Base-by-base conservation (phyloP, 805 yeast species). In the Hanseniaspora osmophila region DNA sequence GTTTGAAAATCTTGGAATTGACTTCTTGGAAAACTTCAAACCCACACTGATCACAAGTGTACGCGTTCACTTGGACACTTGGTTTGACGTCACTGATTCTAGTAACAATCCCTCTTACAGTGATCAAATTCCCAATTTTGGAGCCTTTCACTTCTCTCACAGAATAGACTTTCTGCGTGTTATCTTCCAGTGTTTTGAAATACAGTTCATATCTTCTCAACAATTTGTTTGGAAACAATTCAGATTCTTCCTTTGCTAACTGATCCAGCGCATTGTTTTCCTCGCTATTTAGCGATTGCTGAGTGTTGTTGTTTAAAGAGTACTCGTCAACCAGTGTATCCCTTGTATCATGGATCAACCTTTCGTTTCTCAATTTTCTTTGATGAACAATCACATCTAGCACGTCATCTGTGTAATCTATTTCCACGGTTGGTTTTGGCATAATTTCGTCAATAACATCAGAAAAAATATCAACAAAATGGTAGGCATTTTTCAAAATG, bases 1-100 rank as follows among this genome's bases (percentile, higher is more conserved):
- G 99, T 29, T 83, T 78, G 65, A 84, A 94, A 40, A 84, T 78
- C 59, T 79, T 78, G 16, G 88, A 67, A 52, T 76, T 80, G 52
- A 92, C 95, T 61, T 94, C 97, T 67, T 92, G 97, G 71, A 94
- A 92, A 44, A 86, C 78, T 65, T 92, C 99, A 64, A 75, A 82
- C 42, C 98, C 99, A 70, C 99, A 92, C 55, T 83, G 83, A 61
- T 92, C 98, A 67, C 99, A 92, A 6, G 97, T 85, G 61, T 90
- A 94, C 1, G 98, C 97, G 55, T 82, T 86, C 45, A 92, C 96
- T 49, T 75, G 69, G 7, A 92, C 84, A 6, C 85, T 71, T 3
- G 99, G 99, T 62, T 88, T 90, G 40, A 92, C 98, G 61, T 92
- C 99, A 2, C 95, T 81, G 5, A 88, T 95, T 52, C 98, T 73